Evolutionary conservation across 2,329 filamentous ascomycete species (phyloP), one percentile per base, ranked within the genome.

Genomic region (Ustilaginoidea virens): DNA sequence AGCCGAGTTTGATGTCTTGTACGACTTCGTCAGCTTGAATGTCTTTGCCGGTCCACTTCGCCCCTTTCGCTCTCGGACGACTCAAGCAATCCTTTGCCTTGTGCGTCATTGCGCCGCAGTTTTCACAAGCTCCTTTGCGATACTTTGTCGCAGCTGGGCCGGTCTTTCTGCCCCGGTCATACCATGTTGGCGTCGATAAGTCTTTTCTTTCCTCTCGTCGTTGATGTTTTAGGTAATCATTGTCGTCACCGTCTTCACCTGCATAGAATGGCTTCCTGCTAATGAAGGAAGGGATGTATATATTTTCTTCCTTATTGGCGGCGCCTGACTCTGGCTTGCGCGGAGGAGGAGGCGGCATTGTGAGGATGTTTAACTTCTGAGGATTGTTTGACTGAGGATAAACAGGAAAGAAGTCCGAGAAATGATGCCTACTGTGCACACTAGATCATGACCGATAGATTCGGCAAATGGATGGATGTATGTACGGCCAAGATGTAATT

Each of bases 281-380:
- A 59, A 98, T 98, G 66, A 94, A 98, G 30, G 81, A 75, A 5
- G 90, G 90, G 46, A 98, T 98, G 64, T 98, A 98, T 53, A 94
- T 76, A 66, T 98, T 98, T 55, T 90, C 83, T 54, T 92, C 85
- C 52, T 92, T 92, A 31, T 66, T 70, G 5, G 56, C 55, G 7
- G 55, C 51, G 26, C 48, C 47, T 8, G 53, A 42, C 26, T 52
- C 47, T 5, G 47, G 40, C 31, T 51, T 55, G 16, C 45, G 41
- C 12, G 51, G 44, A 5, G 51, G 51, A 3, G 51, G 48, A 3
- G 47, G 44, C 17, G 34, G 32, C 29, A 33, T 29, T 20, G 28
- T 29, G 30, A 34, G 16, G 23, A 5, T n/a, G n/a, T n/a, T n/a
- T n/a, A n/a, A n/a, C n/a, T n/a, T n/a, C n/a, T n/a, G n/a, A n/a